Evolutionary conservation across 2,329 filamentous ascomycete genomes (phyloP), one percentile per base, ranked within the genome.

Genomic region (Pseudofabraea citricarpa): DNA sequence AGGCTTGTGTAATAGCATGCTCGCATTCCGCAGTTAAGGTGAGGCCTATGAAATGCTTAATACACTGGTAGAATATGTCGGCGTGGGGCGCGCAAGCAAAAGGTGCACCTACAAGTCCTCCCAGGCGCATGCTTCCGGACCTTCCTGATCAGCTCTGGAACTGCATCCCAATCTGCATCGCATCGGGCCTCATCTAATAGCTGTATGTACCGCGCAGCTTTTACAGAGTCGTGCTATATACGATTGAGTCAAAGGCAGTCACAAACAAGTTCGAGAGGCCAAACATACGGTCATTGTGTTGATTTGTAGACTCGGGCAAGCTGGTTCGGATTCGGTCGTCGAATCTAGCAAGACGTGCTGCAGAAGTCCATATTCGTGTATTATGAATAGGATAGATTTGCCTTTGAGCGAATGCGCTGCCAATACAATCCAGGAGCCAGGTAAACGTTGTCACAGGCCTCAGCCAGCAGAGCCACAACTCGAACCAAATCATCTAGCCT

Each of bases 121-220:
- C 87, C 79, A 31, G 90, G 85, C 56, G 90, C 87, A 75, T 98
- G 91, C 67, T 98, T 97, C 60, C 85, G 86, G 59, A 97, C 78
- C 68, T 98, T 98, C 63, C 91, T 82, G 57, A 93, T 83, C 51
- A 95, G 77, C 69, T 97, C 91, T 20, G 88, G 87, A 22, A 97
- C 77, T 22, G 87, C 81, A 54, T 81, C 74, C 93, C 93, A 98
- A 64, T 83, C 83, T 41, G 86, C 90, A 58, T 91, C 83, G 66
- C 89, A 95, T 59, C 93, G 85, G 53, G 89, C 90, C 55, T 83
- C 77, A 64, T 97, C 88, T 60, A 98, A 79, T 66, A 82, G 80
- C 62, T 79, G 75, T 55, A 95, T 77, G 67, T 97, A 97, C 62
- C 83, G 80, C 55, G 77, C 77, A 50, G 83, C 90, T 72, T 98